These are phyloP conservation scores for Elaphomyces granulatus DNA, from an alignment of 495 filamentous ascomycete species.

Conservation along the genomic window DNA sequence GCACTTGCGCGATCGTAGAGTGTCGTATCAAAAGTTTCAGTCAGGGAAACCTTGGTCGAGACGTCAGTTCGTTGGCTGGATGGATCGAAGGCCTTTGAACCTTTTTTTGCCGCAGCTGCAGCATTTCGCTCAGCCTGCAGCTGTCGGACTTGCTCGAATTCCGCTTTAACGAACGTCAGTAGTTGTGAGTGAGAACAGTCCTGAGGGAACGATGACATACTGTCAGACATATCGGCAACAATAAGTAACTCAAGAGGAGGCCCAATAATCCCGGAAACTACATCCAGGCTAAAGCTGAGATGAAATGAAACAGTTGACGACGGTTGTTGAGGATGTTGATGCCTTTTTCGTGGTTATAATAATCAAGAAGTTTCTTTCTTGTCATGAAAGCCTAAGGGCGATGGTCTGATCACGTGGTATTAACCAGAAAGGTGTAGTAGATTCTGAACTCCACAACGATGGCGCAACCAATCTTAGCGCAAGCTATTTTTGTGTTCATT, in stretches of 20 bases:
- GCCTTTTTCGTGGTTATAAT: too few relatives aligned
- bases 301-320: too few relatives aligned
- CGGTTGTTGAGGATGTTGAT: too few relatives aligned
- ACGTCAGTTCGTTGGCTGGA: slow-evolving; percentile 76
- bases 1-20: slow-evolving; percentile 72
- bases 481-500: too few relatives aligned
- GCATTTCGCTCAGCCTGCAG: slow-evolving; percentile 90
- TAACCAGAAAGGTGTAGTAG: too few relatives aligned
- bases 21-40: slow-evolving; percentile 84
- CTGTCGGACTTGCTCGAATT: slow-evolving; percentile 69
- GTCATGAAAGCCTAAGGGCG: too few relatives aligned
- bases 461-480: too few relatives aligned
- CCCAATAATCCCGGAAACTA: slow-evolving; percentile 19
- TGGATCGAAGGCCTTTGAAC: slow-evolving; percentile 74
- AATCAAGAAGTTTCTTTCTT: too few relatives aligned
- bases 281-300: too few relatives aligned
- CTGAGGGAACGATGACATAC: slow-evolving; percentile 24
- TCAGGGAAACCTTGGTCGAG: slow-evolving; percentile 89
- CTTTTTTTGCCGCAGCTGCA: slow-evolving; percentile 64
- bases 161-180: slow-evolving; percentile 36
- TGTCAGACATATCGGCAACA: slow-evolving; percentile 42
- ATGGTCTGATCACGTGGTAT: too few relatives aligned
- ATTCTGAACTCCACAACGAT: too few relatives aligned
- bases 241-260: slow-evolving; percentile 12
- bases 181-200: slow-evolving; percentile 8